phyloP scores from a whole-genome alignment of 352 stramenopile species.

The Blastocystis hominis region DNA sequence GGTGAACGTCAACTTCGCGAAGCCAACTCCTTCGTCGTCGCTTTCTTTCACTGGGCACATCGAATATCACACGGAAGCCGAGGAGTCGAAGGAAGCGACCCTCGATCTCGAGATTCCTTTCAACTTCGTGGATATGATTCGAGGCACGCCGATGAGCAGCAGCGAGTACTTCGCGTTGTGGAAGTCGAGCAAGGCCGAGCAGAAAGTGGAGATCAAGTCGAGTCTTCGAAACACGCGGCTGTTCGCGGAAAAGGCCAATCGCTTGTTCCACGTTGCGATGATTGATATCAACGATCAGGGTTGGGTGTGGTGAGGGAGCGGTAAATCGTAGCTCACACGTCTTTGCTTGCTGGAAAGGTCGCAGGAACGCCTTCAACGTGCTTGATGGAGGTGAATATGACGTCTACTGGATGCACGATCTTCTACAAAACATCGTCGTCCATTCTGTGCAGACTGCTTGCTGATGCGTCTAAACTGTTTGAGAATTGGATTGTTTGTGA shows the following conservation, averaged over 20 bases:
- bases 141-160: conserved; percentile 14
- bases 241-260: conserved; percentile 40
- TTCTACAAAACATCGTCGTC: conserved; percentile 35
- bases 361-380: conserved; percentile 11
- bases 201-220: conserved; percentile 17
- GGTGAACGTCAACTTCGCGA: conserved; percentile 40
- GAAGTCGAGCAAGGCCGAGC: conserved; percentile 15
- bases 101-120: conserved; percentile 42
- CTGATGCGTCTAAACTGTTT: conserved; percentile 40
- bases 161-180: conserved; percentile 24
- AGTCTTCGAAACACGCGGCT: conserved; percentile 16
- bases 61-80: not conserved
- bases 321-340: not conserved
- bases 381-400: conserved; percentile 52
- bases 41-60: not conserved
- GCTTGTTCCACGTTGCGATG: conserved; percentile 18
- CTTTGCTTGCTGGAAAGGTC: conserved; percentile 17
- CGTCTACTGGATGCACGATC: conserved; percentile 36
- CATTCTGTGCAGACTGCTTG: conserved; percentile 21
- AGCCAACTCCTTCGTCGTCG: conserved; percentile 27
- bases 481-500: conserved; percentile 7
- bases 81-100: not conserved
- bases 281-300: conserved; percentile 6
- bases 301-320: not conserved
- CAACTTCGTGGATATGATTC: conserved; percentile 53